phyloP scores from a whole-genome alignment of 805 yeast species.

The Groenewaldozyma tartarivorans region DNA sequence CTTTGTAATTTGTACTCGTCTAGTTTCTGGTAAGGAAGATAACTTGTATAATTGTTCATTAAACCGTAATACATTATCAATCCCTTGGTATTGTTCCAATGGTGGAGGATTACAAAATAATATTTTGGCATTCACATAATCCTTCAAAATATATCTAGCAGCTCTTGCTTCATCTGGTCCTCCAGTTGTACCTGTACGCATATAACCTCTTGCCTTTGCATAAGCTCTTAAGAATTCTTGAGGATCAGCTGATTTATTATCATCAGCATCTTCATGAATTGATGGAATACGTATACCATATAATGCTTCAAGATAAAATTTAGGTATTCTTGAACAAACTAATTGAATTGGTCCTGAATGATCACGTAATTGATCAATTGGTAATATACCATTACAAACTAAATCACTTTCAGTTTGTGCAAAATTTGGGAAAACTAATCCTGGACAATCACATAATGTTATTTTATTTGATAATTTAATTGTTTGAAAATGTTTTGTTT shows the following conservation, averaged over 20 bases:
- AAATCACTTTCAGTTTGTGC: slow-evolving; percentile 94
- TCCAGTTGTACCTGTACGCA: slow-evolving; percentile 79
- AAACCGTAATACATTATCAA: no score
- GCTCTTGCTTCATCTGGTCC: slow-evolving; percentile 95
- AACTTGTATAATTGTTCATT: slow-evolving; percentile 68
- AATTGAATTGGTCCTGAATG: slow-evolving; percentile 79
- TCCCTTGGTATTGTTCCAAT: slow-evolving; percentile 32
- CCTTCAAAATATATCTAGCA: slow-evolving; percentile 83
- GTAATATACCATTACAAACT: slow-evolving; percentile 97
- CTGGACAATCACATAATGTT: slow-evolving; percentile 95
- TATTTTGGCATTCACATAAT: slow-evolving; percentile 87
- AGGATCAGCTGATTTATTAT: slow-evolving; percentile 77
- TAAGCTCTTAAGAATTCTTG: slow-evolving; percentile 83
- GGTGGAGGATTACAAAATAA: slow-evolving; percentile 88
- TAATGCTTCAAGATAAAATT: slow-evolving; percentile 76
- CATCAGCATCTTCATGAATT: slow-evolving; percentile 74
- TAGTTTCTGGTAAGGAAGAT: slow-evolving; percentile 54
- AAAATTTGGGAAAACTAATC: slow-evolving; percentile 95
- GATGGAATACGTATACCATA: slow-evolving; percentile 87
- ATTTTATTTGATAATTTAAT: slow-evolving; percentile 75
- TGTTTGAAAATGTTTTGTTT: slow-evolving; percentile 97
- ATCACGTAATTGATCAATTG: slow-evolving; percentile 94
- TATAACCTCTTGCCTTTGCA: slow-evolving; percentile 93
- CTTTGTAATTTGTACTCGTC: slow-evolving; percentile 52
- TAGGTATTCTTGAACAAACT: slow-evolving; percentile 83